These are phyloP conservation scores for Crithidia thermophila DNA, from an alignment of 208 protist genomes.

Conservation along the genomic window DNA sequence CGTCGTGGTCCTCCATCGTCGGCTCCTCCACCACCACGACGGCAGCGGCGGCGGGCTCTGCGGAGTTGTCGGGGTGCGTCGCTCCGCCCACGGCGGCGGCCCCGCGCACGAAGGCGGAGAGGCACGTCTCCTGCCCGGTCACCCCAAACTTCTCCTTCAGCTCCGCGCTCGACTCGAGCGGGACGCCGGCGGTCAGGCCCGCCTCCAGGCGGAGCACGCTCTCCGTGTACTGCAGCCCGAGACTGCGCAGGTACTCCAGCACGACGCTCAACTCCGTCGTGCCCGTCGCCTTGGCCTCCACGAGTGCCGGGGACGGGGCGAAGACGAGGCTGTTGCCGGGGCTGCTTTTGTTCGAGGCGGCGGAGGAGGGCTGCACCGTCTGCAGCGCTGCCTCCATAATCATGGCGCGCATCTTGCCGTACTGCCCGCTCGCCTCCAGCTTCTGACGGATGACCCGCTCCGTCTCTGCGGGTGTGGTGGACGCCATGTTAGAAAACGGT, in stretches of 20 bases:
- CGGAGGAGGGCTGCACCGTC: constrained; percentile 27
- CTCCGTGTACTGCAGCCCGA: constrained; percentile 84
- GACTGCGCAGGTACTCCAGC: constrained; percentile 62
- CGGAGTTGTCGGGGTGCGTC: background rate
- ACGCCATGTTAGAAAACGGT: constrained; percentile 11
- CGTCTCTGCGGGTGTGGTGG: constrained; percentile 32
- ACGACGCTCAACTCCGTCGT: constrained; percentile 57
- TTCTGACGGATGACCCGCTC: constrained; percentile 75
- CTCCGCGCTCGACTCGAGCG: constrained; percentile 22
- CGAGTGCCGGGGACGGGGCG: constrained; percentile 40
- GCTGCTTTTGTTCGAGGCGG: background rate
- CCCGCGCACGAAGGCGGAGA: constrained; percentile 8
- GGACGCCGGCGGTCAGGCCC: constrained; percentile 32
- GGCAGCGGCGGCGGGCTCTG: background rate
- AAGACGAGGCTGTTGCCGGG: constrained; percentile 37
- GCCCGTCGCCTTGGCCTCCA: constrained; percentile 50
- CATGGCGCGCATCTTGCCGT: constrained; percentile 90
- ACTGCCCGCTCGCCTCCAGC: constrained; percentile 75
- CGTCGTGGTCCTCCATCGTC: constrained; percentile 9
- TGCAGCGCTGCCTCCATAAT: constrained; percentile 82
- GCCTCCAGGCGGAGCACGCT: constrained; percentile 78
- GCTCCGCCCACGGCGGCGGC: background rate
- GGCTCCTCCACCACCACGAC: constrained; percentile 8
- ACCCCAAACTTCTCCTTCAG: constrained; percentile 20
- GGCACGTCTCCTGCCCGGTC: background rate